A percentile compares a stretch with the other conserved stretches of the same genome.
These are phyloP conservation scores for Penstemon davidsonii DNA, from an alignment of 257 asterid genomes.

Conservation along the genomic window DNA sequence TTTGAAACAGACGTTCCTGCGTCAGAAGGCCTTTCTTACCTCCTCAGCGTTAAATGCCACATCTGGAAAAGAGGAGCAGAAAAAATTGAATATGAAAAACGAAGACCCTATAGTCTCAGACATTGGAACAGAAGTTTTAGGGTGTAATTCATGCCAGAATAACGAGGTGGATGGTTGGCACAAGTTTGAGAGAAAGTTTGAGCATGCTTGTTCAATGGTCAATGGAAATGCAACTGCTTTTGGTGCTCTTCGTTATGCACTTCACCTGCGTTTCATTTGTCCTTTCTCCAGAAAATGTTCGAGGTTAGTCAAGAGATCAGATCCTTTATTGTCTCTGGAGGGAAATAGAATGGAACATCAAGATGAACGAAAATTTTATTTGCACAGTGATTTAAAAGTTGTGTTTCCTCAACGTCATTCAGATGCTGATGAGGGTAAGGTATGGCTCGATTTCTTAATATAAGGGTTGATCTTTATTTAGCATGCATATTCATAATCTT, in stretches of 20 bases:
- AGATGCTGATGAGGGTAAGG: conserved; percentile 84
- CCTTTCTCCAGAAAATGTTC: conserved; percentile 42
- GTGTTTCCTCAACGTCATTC: conserved; percentile 84
- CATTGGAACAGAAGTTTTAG: conserved; percentile 29
- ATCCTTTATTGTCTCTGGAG: conserved; percentile 29
- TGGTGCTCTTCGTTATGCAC: conserved; percentile 74
- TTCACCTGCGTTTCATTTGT: conserved; percentile 67
- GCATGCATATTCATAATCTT: too few species aligned
- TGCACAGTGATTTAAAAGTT: conserved; percentile 62
- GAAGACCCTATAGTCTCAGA: conserved; percentile 23
- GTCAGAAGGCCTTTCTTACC: conserved; percentile 67
- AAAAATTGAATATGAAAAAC: conserved; percentile 25
- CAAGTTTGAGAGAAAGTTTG: conserved; percentile 35
- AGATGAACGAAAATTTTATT: conserved; percentile 54
- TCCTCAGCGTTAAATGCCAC: conserved; percentile 40
- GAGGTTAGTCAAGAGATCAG: conserved; percentile 28
- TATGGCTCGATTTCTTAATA: not conserved
- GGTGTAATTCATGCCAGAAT: conserved; percentile 36
- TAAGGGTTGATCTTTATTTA: too few species aligned
- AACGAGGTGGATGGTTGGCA: conserved; percentile 26
- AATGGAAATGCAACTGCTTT: conserved; percentile 37
- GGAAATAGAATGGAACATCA: conserved; percentile 17
- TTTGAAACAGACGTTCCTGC: conserved; percentile 64
- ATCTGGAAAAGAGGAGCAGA: conserved; percentile 40
- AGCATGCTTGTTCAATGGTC: conserved; percentile 37